These are phyloP conservation scores for Pilobolus umbonatus DNA, from an alignment of 192 early-diverging fungal genomes.

Conservation along the genomic window DNA sequence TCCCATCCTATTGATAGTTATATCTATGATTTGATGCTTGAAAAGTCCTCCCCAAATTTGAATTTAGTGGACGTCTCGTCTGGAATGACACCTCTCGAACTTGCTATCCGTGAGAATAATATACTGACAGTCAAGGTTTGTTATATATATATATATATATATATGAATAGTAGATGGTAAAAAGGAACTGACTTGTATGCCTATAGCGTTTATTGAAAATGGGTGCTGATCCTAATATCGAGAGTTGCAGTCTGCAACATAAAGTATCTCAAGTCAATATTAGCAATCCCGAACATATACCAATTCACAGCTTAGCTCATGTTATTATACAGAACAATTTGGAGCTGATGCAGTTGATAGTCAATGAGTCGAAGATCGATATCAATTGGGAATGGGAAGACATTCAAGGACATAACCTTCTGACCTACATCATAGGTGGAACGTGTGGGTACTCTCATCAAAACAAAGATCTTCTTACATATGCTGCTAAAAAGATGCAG, in stretches of 20 bases:
- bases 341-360: conserved; percentile 4
- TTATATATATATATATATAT: background rate
- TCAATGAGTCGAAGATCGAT: background rate
- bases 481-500: background rate
- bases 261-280: conserved; percentile 9
- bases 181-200: too few species aligned
- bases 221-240: conserved; percentile 37
- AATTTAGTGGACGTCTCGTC: conserved; percentile 30
- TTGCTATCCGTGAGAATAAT: conserved; percentile 35
- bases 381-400: conserved; percentile 21
- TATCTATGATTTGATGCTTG: conserved; percentile 11
- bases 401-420: conserved; percentile 3
- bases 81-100: conserved; percentile 38
- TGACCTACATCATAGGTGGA: conserved; percentile 3
- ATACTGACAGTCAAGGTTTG: conserved; percentile 27
- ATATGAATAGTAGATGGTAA: background rate
- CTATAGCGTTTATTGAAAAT: conserved; percentile 28
- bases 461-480: conserved; percentile 11
- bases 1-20: background rate
- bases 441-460: conserved; percentile 16
- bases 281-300: conserved; percentile 6
- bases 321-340: conserved; percentile 21
- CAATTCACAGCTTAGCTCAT: conserved; percentile 35
- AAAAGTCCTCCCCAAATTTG: conserved; percentile 26
- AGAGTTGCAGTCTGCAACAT: conserved; percentile 4